Evolutionary conservation across 805 yeast genomes (phyloP).

Genomic region (Candida koratica): DNA sequence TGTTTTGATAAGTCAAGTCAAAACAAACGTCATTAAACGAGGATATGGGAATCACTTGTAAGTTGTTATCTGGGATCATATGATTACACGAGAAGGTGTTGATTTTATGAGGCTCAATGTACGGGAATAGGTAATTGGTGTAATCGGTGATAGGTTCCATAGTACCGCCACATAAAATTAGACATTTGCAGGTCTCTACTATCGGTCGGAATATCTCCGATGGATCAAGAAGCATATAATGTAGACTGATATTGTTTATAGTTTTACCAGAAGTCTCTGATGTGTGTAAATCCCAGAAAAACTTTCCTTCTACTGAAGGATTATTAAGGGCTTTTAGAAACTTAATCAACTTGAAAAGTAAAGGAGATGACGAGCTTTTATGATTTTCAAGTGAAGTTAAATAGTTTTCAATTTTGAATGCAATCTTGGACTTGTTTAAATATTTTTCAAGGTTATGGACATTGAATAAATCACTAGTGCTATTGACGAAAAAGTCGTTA

Average conservation of each 20-base stretch:
- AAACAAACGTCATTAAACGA: conserved; percentile 26
- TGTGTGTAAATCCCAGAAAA: conserved; percentile 58
- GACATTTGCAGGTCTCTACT: conserved; percentile 61
- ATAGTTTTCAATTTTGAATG: conserved; percentile 77
- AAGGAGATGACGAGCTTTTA: conserved; percentile 43
- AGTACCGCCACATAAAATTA: conserved; percentile 89
- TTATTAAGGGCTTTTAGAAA: conserved; percentile 65
- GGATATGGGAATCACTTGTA: conserved; percentile 55
- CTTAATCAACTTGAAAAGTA: conserved; percentile 60
- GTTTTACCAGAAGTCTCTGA: conserved; percentile 11
- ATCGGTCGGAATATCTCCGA: conserved; percentile 64
- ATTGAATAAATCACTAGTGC: conserved; percentile 69
- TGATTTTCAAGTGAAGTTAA: conserved; percentile 23
- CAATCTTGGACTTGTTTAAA: conserved; percentile 65
- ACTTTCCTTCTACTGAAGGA: conserved; percentile 76
- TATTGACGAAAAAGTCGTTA: conserved; percentile 50
- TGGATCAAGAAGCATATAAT: conserved; percentile 78
- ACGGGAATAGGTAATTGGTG: conserved; percentile 61
- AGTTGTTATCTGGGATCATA: conserved; percentile 67
- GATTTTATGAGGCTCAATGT: conserved; percentile 35
- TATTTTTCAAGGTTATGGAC: conserved; percentile 63
- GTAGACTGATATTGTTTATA: conserved; percentile 31
- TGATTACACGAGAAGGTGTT: conserved; percentile 73
- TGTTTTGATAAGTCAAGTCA: conserved; percentile 66
- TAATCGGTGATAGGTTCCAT: conserved; percentile 87